Evolutionary conservation across 345 rosid species (phyloP).

Genomic region (Brassica nigra): DNA sequence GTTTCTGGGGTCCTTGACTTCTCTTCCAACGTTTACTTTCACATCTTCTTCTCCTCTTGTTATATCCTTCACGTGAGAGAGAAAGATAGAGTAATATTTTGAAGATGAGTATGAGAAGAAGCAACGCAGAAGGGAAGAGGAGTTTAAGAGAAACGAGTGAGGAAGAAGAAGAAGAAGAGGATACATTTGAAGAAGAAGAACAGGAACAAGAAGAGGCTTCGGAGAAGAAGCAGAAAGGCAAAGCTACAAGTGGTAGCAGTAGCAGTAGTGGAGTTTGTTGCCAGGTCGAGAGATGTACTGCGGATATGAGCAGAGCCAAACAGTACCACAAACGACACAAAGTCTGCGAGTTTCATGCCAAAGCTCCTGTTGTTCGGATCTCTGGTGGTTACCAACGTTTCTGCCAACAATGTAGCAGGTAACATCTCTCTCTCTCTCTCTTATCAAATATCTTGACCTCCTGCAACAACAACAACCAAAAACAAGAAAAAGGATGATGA

Average conservation of each 20-base stretch:
- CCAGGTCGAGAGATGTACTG: constrained; percentile 63
- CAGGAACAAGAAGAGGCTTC: constrained; percentile 42
- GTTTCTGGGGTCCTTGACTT: constrained; percentile 18
- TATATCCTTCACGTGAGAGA: constrained; percentile 32
- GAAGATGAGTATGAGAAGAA: constrained; percentile 50
- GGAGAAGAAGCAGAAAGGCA: constrained; percentile 57
- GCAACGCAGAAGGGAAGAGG: constrained; percentile 58
- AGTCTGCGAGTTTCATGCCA: constrained; percentile 96
- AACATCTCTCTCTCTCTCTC: neutral
- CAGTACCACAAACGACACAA: constrained; percentile 80
- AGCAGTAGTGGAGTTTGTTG: constrained; percentile 41
- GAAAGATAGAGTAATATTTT: constrained; percentile 10
- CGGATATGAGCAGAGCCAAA: constrained; percentile 68
- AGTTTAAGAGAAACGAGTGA: constrained; percentile 58
- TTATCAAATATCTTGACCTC: neutral
- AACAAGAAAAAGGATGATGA: neutral
- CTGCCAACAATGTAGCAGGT: constrained; percentile 99
- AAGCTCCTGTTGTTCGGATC: constrained; percentile 58
- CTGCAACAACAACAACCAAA: neutral
- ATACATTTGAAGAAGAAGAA: constrained; percentile 35
- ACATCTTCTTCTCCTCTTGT: constrained; percentile 28
- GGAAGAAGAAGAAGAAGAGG: constrained; percentile 49
- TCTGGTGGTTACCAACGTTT: constrained; percentile 75
- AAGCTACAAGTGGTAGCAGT: constrained; percentile 28
- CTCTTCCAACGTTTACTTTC: constrained; percentile 7